Percentiles rank a stretch among this genome's conserved stretches.
phyloP scores from a whole-genome alignment of 805 yeast genomes.

The Kazachstania bromeliacearum region DNA sequence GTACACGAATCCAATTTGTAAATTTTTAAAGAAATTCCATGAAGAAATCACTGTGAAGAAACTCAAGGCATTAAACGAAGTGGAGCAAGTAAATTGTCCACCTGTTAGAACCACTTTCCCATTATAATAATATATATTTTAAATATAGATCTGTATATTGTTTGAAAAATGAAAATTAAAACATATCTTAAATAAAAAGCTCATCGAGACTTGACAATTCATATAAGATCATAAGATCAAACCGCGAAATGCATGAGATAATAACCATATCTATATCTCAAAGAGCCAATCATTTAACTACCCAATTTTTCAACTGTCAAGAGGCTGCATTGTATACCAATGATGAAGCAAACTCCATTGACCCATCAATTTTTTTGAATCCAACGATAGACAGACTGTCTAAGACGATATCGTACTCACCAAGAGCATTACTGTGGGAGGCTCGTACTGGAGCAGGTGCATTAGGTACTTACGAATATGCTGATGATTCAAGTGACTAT shows the following conservation, averaged over 20 bases:
- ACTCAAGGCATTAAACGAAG: conserved; percentile 9
- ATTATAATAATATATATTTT: too few relatives aligned
- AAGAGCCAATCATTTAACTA: conserved; percentile 58
- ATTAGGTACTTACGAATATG: conserved; percentile 45
- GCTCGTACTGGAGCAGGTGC: conserved; percentile 68
- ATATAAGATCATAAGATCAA: too few relatives aligned
- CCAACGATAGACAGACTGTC: conserved; percentile 32
- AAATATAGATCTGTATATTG: too few relatives aligned
- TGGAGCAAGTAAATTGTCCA: conserved; percentile 11
- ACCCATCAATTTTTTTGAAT: conserved; percentile 40
- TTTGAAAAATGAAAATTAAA: background rate
- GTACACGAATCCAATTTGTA: conserved; percentile 46
- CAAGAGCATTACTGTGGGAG: conserved; percentile 79
- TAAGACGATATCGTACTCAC: conserved; percentile 56
- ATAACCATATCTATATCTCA: conserved; percentile 69
- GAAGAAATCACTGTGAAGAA: conserved; percentile 21
- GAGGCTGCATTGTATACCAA: conserved; percentile 49
- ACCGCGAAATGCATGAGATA: conserved; percentile 68
- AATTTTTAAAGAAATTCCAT: conserved; percentile 33
- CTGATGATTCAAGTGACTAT: conserved; percentile 19
- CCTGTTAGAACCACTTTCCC: conserved; percentile 15
- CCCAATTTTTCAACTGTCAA: conserved; percentile 77
- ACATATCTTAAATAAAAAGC: background rate
- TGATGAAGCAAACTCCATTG: conserved; percentile 19
- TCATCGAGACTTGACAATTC: too few relatives aligned